Evolutionary conservation across 164 flowering plant species (phyloP).

Genomic region (grape (Vitis vinifera)): DNA sequence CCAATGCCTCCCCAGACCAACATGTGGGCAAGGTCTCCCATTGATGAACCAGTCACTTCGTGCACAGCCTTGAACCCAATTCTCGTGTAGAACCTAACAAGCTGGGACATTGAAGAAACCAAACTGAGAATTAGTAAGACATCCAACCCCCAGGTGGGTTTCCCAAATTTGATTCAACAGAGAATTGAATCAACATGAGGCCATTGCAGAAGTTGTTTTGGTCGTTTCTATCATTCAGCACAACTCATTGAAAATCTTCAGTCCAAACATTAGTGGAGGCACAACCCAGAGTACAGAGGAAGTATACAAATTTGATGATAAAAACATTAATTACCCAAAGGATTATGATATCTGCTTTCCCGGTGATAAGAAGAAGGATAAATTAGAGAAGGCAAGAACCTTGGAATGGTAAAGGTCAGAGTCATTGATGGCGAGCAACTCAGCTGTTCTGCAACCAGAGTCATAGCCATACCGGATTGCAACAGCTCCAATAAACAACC

Average conservation of each 20-base stretch:
- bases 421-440: conserved; percentile 91
- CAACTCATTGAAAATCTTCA: no score
- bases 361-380: neutral
- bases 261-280: no score
- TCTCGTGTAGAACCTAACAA: conserved; percentile 79
- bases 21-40: conserved; percentile 66
- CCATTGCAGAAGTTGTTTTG: no score
- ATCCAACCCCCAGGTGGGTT: neutral
- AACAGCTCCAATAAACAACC: conserved; percentile 89
- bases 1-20: conserved; percentile 90
- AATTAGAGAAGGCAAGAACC: conserved; percentile 37
- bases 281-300: no score
- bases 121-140: neutral
- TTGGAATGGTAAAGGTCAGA: conserved; percentile 79
- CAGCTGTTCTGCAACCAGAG: conserved; percentile 67
- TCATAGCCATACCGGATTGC: conserved; percentile 79
- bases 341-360: no score
- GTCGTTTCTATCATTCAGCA: no score
- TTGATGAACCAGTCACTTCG: conserved; percentile 69
- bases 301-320: no score
- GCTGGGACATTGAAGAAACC: conserved; percentile 33
- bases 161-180: neutral
- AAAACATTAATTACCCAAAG: no score
- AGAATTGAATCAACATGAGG: no score
- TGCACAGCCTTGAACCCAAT: conserved; percentile 74